Evolutionary conservation across 2,329 filamentous ascomycete genomes (phyloP), one percentile per base, ranked within the genome.

Genomic region (Metarhizium guizhouense): DNA sequence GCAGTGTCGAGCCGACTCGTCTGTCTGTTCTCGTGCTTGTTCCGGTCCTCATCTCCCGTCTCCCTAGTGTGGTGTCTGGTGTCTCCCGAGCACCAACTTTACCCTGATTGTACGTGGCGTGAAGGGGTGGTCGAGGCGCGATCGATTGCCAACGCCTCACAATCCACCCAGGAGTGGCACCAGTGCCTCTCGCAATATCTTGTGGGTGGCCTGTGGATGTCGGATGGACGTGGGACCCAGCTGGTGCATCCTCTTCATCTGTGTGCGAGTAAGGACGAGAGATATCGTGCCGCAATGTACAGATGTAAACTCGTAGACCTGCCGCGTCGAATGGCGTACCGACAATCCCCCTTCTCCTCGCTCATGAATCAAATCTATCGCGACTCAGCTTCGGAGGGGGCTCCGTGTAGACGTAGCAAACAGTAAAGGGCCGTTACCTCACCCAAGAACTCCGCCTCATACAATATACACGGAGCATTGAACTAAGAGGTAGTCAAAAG

Each of bases 91-190:
- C 20, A 29, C 6, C 20, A 13, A 48, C 20, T 48, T 48, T 25
- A n/a, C 40, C 36, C 36, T 43, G 13, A 38, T 52, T 48, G 45
- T 53, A 11, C 20, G 53, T 30, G 53, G 53, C 53, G 45, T 54
- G 32, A 32, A 16, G 13, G n/a, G 30, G 25, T 25, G 34, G 47
- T 54, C 43, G 52, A 48, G 52, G 25, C 25, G 43, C 43, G 30
- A 48, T 54, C 45, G 45, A 49, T 20, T 54, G 14, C 32, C 16
- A 51, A 11, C 49, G 49, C 49, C 36, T 51, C 49, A 25, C 6
- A 47, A 18, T 47, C 43, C 43, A 20, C 43, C 16, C n/a, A 20
- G 7, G 4, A 48, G 45, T 30, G 45, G 45, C 45, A 30, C 25
- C 45, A 30, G 3, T 48, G 45, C 25, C 45, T 30, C 18, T 48